These are phyloP conservation scores for Aspergillus haitiensis DNA, from an alignment of 495 filamentous ascomycete genomes.

Conservation along the genomic window DNA sequence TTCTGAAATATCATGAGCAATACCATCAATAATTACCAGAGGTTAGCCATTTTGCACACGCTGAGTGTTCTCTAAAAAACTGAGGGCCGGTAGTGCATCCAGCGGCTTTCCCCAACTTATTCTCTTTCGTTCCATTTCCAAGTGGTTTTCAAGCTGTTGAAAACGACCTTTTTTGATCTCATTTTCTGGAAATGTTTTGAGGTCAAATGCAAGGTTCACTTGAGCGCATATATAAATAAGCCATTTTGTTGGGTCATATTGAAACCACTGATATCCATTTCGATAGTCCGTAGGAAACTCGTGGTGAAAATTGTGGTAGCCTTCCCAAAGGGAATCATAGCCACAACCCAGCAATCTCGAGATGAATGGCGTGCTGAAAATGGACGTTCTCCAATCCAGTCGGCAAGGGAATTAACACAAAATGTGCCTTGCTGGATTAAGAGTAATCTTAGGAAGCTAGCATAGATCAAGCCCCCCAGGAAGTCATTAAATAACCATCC, in stretches of 20 bases:
- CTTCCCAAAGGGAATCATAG: background rate
- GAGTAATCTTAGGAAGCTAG: constrained; percentile 90
- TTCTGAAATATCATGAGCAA: background rate
- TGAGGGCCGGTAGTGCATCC: background rate
- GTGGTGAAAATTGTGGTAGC: constrained; percentile 5
- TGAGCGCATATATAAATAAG: background rate
- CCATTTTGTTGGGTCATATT: constrained; percentile 8
- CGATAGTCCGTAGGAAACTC: constrained; percentile 3
- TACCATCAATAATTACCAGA: background rate
- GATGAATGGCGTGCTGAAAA: constrained; percentile 98
- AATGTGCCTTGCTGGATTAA: constrained; percentile 98
- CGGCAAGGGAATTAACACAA: constrained; percentile 96
- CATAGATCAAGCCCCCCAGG: constrained; percentile 88
- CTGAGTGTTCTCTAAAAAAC: background rate
- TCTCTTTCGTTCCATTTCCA: background rate
- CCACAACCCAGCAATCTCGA: constrained; percentile 53
- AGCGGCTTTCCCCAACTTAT: background rate
- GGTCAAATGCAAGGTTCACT: background rate
- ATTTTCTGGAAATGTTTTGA: background rate
- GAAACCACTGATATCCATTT: background rate
- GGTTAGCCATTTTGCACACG: background rate
- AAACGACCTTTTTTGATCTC: background rate
- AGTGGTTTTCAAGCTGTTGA: too few species aligned
- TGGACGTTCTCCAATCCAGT: constrained; percentile 97
- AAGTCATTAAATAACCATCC: constrained; percentile 88